Percentiles rank a stretch among this genome's conserved stretches.
phyloP scores from a whole-genome alignment of 305 asterid genomes.

The Solanum hybrid region DNA sequence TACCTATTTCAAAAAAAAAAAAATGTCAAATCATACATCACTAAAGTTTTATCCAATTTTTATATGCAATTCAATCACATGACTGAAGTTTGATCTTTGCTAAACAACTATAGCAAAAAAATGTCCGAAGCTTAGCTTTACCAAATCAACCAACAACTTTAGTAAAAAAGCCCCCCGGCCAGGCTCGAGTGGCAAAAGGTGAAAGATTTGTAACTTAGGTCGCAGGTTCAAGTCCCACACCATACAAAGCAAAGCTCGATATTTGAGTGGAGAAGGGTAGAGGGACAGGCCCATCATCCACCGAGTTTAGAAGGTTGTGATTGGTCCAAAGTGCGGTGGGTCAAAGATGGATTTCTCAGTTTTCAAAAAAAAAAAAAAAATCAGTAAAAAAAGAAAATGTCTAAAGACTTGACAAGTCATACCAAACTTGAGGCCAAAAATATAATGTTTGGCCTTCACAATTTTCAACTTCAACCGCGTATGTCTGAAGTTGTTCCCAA shows the following conservation, averaged over 20 bases:
- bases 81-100: background rate
- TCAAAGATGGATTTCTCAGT: background rate
- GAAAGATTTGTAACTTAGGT: background rate
- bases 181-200: background rate
- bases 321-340: background rate
- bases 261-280: background rate
- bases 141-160: background rate
- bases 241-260: background rate
- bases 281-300: background rate
- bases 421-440: background rate
- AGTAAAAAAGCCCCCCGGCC: background rate
- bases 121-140: background rate
- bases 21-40: background rate
- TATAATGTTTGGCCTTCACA: background rate
- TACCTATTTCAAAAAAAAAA: background rate
- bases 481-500: background rate
- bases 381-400: background rate
- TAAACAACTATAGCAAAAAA: background rate
- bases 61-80: background rate
- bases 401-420: background rate
- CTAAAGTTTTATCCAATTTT: background rate
- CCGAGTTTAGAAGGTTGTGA: background rate
- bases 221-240: background rate
- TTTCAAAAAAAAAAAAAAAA: no score
- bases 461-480: background rate